Base-by-base conservation (phyloP, 1,139 yeast genomes). In the Pichia sp. region DNA sequence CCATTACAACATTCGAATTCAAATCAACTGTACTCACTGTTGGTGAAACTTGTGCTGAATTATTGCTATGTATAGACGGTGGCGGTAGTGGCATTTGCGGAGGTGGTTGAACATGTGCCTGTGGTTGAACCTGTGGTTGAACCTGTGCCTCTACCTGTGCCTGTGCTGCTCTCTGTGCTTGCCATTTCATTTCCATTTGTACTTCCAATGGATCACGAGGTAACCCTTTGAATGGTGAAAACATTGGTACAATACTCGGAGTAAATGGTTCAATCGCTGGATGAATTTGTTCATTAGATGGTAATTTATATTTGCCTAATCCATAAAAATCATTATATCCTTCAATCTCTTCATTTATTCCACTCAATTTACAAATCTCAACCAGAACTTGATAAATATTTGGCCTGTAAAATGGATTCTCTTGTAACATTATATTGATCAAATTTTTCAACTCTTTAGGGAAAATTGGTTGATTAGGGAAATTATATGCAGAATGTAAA, bases 371-470 rank as follows among this genome's bases (percentile, higher is more conserved):
- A 49, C 84, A 77, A 33, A 56, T 40, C 35, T 55, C 56, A 4
- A 45, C 40, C 15, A 88, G 62, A 22, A 89, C 76, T 58, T 89
- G 97, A 47, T 79, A 85, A 24, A 88, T 80, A 58, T 86, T 91
- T 8, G 97, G 98, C 52, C 98, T 71, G 50, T 75, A 71, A 15
- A 75, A 59, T 4, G 97, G 96, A 51, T 81, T 84, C 42, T 74
- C 82, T 45, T 82, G 69, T 38, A 84, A 62, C 63, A 85, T 70
- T 37, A 79, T 72, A 44, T 72, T 68, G 35, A 83, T 77, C 36
- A 83, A 59, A 50, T 74, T 72, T 50, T 75, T 79, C 52, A 83
- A 57, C 28, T 79, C 63, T 35, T 60, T 60, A n/a, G 74, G 67
- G 49, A 69, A 71, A 1, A 48, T 51, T 0, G 79, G 78, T 25